These are phyloP conservation scores for Microdochium nivale DNA, from an alignment of 2,329 filamentous ascomycete species.

Conservation along the genomic window DNA sequence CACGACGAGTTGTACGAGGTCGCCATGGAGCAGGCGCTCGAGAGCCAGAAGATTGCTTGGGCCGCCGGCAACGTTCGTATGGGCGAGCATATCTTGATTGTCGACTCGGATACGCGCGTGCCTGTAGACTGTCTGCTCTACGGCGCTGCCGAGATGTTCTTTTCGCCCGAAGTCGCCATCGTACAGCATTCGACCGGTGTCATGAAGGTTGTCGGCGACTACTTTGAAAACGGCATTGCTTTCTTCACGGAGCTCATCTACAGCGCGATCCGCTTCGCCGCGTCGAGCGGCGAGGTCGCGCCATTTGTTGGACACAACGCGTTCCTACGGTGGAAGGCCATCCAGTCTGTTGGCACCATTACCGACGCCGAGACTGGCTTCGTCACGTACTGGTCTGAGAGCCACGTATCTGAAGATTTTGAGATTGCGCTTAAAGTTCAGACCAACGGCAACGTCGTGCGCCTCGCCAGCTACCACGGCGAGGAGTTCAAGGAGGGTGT, in stretches of 20 bases:
- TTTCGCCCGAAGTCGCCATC: slow-evolving; percentile 57
- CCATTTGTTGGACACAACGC: slow-evolving; percentile 70
- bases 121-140: slow-evolving; percentile 41
- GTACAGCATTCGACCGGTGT: slow-evolving; percentile 61
- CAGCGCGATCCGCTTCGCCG: slow-evolving; percentile 57
- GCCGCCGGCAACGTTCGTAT: slow-evolving; percentile 48
- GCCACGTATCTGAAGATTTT: background rate
- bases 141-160: slow-evolving; percentile 60
- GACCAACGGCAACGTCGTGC: slow-evolving; percentile 2
- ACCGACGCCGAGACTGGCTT: slow-evolving; percentile 1
- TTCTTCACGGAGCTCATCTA: slow-evolving; percentile 71
- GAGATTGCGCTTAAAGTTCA: slow-evolving; percentile 1
- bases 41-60: slow-evolving; percentile 43
- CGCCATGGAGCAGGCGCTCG: slow-evolving; percentile 34
- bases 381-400: slow-evolving; percentile 1
- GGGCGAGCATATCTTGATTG: slow-evolving; percentile 47
- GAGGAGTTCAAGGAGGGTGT: slow-evolving; percentile 33
- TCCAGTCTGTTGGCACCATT: slow-evolving; percentile 3
- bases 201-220: slow-evolving; percentile 61
- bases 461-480: slow-evolving; percentile 4
- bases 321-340: slow-evolving; percentile 50
- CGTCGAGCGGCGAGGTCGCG: slow-evolving; percentile 59
- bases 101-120: slow-evolving; percentile 30
- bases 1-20: slow-evolving; percentile 33
- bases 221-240: slow-evolving; percentile 64